Evolutionary conservation across 23 red algal species (phyloP).

Genomic region (Agarophyton chilense): DNA sequence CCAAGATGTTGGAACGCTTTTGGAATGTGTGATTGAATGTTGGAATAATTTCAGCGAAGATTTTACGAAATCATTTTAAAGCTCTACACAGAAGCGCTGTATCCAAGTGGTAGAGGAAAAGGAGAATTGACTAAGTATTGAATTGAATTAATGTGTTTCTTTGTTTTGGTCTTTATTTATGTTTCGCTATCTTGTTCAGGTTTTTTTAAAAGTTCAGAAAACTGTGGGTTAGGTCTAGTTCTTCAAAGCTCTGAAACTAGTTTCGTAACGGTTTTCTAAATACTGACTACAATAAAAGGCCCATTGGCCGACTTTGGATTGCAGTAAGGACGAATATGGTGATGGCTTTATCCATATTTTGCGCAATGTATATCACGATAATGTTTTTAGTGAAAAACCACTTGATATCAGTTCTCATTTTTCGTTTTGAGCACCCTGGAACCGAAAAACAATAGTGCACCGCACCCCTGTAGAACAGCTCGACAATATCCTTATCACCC

Average conservation of each 20-base stretch:
- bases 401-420: too few relatives aligned
- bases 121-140: conserved; percentile 21
- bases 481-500: too few relatives aligned
- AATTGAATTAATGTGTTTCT: neutral
- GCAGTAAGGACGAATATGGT: neutral
- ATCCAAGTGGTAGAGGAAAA: neutral
- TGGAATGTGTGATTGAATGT: neutral
- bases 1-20: neutral
- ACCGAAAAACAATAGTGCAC: too few relatives aligned
- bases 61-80: neutral
- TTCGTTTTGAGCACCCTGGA: too few relatives aligned
- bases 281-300: neutral
- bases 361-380: conserved; percentile 2
- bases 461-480: too few relatives aligned
- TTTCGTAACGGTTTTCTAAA: neutral
- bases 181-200: neutral
- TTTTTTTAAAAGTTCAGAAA: neutral
- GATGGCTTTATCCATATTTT: neutral
- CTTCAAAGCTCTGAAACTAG: neutral
- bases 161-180: neutral
- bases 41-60: neutral
- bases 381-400: too few relatives aligned
- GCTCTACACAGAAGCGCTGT: neutral
- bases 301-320: neutral
- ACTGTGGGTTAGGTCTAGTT: neutral